Base-by-base conservation (phyloP, 352 stramenopile species). In the Globisporangium canariense region DNA sequence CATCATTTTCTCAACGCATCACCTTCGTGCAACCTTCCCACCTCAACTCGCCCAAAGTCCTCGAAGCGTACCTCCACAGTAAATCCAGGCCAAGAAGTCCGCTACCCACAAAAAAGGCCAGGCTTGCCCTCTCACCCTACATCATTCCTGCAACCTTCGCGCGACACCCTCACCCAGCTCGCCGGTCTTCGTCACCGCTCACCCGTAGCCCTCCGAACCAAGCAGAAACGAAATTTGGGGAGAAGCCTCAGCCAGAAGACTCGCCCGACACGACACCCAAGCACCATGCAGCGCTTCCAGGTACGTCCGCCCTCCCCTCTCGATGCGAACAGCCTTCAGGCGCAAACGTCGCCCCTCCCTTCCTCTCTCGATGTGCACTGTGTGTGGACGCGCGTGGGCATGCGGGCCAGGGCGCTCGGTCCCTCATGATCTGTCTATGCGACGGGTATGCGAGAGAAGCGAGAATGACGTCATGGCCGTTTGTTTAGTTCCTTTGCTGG, bases 241-340 rank as follows among this genome's bases (percentile, higher is more conserved):
- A 57, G 54, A 60, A 60, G 51, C 25, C 51, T 34, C 25, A 56
- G 36, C 30, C 40, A 57, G 30, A 7, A 57, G 30, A 20, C 16
- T n/a, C 40, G 13, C 40, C 40, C 40, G 11, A 18, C 32, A 10
- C 40, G 11, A 18, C 32, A 10, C 11, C 20, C 0, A 4, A 54
- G 14, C 57, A 54, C 11, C 28, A 89, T 89, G 79, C 79, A 89
- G 74, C 77, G 79, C 58, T 79, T 89, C 72, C 79, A 89, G 71
- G 79, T 86, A 60, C 65, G 76, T 76, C 38, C 25, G 25, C 20
- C n/a, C n/a, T 57, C 36, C n/a, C 2, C 60, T 32, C 20, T 59
- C 10, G 7, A 41, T 22, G 18, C 7, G 41, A 22, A 20, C 41
- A 22, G 16, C 30, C 14, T 38, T n/a, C 25, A 55, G n/a, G 6